Evolutionary conservation across 192 early-diverging fungal species (phyloP).

Genomic region (Umbelopsis isabellina): DNA sequence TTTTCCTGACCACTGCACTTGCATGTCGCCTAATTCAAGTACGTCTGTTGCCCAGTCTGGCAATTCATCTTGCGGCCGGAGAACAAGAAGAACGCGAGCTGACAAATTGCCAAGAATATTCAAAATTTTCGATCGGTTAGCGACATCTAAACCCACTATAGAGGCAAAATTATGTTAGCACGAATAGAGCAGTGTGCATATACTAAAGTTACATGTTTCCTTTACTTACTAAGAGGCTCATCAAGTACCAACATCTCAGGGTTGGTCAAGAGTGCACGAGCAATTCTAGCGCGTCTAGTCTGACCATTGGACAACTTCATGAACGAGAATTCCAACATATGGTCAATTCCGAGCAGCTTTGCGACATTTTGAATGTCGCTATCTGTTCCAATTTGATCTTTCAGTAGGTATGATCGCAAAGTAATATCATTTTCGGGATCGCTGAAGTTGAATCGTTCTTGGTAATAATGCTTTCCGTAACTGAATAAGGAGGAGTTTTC

Average conservation of each 20-base stretch:
- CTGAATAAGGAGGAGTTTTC: conserved; percentile 34
- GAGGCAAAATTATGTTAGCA: not conserved
- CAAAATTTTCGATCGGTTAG: conserved; percentile 44
- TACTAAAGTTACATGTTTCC: not conserved
- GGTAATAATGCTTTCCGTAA: conserved; percentile 47
- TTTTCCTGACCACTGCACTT: conserved; percentile 41
- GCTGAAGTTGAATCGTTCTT: conserved; percentile 55
- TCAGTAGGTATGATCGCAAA: conserved; percentile 25
- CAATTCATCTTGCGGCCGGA: conserved; percentile 57
- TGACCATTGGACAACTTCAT: conserved; percentile 56
- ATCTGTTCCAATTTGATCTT: conserved; percentile 6
- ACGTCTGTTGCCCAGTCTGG: conserved; percentile 59
- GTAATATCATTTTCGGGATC: conserved; percentile 42
- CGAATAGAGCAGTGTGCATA: not conserved
- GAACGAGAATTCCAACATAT: conserved; percentile 41
- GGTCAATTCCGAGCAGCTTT: conserved; percentile 28
- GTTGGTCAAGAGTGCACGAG: conserved; percentile 33
- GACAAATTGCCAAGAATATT: conserved; percentile 34
- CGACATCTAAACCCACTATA: conserved; percentile 59
- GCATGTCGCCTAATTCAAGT: conserved; percentile 43
- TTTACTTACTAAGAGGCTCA: conserved; percentile 57
- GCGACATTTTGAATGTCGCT: conserved; percentile 25
- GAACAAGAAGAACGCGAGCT: conserved; percentile 41
- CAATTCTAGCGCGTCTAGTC: conserved; percentile 49
- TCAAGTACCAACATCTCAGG: conserved; percentile 47